Percentiles rank a stretch among this genome's conserved stretches.
Evolutionary conservation across 371 early-diverging fungal genomes (phyloP).

Genomic region (Apophysomyces ossiformis): DNA sequence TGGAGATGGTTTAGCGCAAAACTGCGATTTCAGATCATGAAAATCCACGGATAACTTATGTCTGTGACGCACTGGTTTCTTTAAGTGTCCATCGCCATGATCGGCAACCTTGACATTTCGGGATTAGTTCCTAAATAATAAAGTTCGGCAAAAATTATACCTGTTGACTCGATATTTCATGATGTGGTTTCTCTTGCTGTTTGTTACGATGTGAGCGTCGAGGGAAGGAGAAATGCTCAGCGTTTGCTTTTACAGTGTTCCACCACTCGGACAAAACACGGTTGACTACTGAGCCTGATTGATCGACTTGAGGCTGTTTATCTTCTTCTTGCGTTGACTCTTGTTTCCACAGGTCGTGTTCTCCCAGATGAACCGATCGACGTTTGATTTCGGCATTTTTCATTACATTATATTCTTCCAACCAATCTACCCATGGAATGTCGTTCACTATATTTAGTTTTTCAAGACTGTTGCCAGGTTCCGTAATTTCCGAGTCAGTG

Average conservation of each 20-base stretch:
- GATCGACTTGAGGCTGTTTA: background rate
- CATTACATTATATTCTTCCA: constrained; percentile 46
- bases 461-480: constrained; percentile 5
- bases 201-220: constrained; percentile 8
- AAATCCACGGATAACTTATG: constrained; percentile 10
- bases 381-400: constrained; percentile 28
- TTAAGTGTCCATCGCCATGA: background rate
- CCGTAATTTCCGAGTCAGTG: background rate
- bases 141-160: background rate
- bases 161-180: background rate
- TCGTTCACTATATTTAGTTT: constrained; percentile 24
- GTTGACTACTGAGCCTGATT: constrained; percentile 10
- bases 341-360: background rate
- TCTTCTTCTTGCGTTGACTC: background rate
- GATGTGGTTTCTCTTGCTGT: constrained; percentile 1
- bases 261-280: constrained; percentile 25
- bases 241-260: constrained; percentile 26
- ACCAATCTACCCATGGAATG: constrained; percentile 57
- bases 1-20: background rate
- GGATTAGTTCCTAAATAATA: background rate
- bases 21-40: background rate
- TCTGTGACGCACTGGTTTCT: background rate
- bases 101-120: background rate
- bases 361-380: constrained; percentile 14
- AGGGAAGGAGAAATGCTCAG: constrained; percentile 20